Base-by-base conservation (phyloP, 2,329 filamentous ascomycete genomes). In the Catunica adiposa region DNA sequence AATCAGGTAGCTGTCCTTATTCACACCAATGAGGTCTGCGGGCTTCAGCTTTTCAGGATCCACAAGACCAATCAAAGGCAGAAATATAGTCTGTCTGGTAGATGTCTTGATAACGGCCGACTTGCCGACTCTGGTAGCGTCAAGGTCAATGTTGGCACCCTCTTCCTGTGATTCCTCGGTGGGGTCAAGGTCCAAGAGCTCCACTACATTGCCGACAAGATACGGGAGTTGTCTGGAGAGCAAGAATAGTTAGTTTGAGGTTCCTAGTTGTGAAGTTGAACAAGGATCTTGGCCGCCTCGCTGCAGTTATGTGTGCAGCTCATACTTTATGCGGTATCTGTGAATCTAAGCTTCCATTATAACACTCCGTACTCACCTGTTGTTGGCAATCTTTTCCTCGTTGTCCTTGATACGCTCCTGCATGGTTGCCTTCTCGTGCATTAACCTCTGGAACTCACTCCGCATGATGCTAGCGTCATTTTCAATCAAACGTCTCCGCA, bases 21-120 rank as follows among this genome's bases (percentile, higher is more conserved):
- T 97, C 58, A 98, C 89, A 70, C 92, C 92, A 60, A 98, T 98
- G 51, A 98, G 78, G 66, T 98, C 94, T 64, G 83, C 90, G 1
- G 92, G 92, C 75, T 95, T 96, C 58, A 98, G 78, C 66, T 87
- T 86, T 65, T 96, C 84, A 59, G 94, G 89, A 66, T 98, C 92
- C 40, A 98, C 94, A 7, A 98, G 80, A 61, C 92, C 92, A 65
- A 98, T 98, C 60, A 98, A 79, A 29, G 94, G 92, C 51, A 98
- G 77, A 74, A 98, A 98, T 70, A 98, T 98, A 56, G 92, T 98
- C 71, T 98, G 94, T 63, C 92, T 80, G 23, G 92, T 98, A 5
- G 90, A 97, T 7, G 92, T 98, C 76, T 98, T 98, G 78, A 98
- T 98, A 64, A 98, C 92, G 15, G 94, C 92, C 0, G 90, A 97